Evolutionary conservation across 495 filamentous ascomycete genomes (phyloP).

Genomic region (Lasiosphaeria miniovina): DNA sequence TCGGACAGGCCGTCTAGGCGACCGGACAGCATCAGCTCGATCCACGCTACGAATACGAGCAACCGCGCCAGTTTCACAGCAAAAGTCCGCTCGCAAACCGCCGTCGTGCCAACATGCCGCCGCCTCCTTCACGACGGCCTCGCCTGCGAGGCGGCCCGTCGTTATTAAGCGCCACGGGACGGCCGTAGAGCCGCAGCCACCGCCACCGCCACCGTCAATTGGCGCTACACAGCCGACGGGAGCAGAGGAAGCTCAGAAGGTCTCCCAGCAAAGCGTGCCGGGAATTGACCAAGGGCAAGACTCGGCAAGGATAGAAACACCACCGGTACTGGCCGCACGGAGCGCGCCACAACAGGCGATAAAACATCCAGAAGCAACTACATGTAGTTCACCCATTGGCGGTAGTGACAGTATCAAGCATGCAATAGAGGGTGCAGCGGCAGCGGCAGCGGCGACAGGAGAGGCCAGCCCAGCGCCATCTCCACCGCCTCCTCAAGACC

Average conservation of each 20-base stretch:
- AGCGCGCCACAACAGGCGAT: not conserved
- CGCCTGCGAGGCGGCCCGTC: slow-evolving; percentile 28
- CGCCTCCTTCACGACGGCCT: slow-evolving; percentile 33
- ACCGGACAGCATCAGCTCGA: slow-evolving; percentile 24
- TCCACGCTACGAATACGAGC: not conserved
- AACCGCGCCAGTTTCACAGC: not conserved
- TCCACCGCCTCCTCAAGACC: not conserved
- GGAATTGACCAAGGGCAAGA: slow-evolving; percentile 15
- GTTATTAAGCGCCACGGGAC: slow-evolving; percentile 58
- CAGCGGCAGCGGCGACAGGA: not conserved
- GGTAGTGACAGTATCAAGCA: not conserved
- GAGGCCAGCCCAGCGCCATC: not conserved
- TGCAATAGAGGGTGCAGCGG: not conserved
- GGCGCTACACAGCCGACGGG: slow-evolving; percentile 12
- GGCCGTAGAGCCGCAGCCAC: slow-evolving; percentile 54
- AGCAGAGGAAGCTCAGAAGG: slow-evolving; percentile 12
- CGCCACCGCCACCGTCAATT: slow-evolving; percentile 6
- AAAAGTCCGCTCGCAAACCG: slow-evolving; percentile 19
- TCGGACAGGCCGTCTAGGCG: slow-evolving; percentile 38
- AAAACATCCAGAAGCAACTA: not conserved
- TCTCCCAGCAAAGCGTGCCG: not conserved
- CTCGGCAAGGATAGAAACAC: slow-evolving; percentile 6
- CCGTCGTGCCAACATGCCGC: slow-evolving; percentile 26
- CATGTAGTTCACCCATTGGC: not conserved
- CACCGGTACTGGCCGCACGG: slow-evolving; percentile 7